Percentiles rank a stretch among this genome's conserved stretches.
These are phyloP conservation scores for Ceratocystis destructans DNA, from an alignment of 2,329 filamentous ascomycete genomes.

Conservation along the genomic window DNA sequence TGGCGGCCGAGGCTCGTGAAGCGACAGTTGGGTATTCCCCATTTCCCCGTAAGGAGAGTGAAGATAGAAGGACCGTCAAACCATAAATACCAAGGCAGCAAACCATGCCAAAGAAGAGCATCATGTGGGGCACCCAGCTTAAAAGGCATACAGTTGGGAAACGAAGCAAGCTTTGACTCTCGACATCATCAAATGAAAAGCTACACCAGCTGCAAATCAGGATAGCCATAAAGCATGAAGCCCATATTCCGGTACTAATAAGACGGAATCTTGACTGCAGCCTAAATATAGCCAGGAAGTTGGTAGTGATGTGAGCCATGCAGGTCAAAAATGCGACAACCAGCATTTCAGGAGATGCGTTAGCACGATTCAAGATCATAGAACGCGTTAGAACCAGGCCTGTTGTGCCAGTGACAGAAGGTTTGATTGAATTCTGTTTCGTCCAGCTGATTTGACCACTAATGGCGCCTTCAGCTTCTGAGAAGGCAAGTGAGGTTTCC, in stretches of 20 bases:
- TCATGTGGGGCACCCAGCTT: conserved; percentile 85
- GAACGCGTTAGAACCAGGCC: conserved; percentile 35
- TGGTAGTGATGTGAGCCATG: conserved; percentile 77
- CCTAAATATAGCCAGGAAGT: conserved; percentile 66
- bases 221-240: conserved; percentile 72
- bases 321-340: conserved; percentile 77
- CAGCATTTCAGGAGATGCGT: conserved; percentile 79
- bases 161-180: conserved; percentile 54
- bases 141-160: conserved; percentile 93
- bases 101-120: conserved; percentile 66
- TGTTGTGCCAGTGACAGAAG: conserved; percentile 27
- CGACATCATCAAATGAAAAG: conserved; percentile 47
- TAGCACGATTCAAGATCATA: conserved; percentile 65
- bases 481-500: conserved; percentile 89
- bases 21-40: not conserved
- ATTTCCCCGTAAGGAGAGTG: conserved; percentile 26
- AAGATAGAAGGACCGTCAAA: conserved; percentile 62
- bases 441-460: conserved; percentile 65
- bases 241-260: conserved; percentile 79
- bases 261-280: conserved; percentile 69
- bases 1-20: conserved; percentile 38
- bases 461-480: conserved; percentile 82
- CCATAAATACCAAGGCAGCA: conserved; percentile 65
- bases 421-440: conserved; percentile 38
- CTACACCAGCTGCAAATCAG: conserved; percentile 62